Percentiles rank a stretch among this genome's conserved stretches.
Evolutionary conservation across 2,329 filamentous ascomycete species (phyloP).

Genomic region (Coleophoma crateriformis): DNA sequence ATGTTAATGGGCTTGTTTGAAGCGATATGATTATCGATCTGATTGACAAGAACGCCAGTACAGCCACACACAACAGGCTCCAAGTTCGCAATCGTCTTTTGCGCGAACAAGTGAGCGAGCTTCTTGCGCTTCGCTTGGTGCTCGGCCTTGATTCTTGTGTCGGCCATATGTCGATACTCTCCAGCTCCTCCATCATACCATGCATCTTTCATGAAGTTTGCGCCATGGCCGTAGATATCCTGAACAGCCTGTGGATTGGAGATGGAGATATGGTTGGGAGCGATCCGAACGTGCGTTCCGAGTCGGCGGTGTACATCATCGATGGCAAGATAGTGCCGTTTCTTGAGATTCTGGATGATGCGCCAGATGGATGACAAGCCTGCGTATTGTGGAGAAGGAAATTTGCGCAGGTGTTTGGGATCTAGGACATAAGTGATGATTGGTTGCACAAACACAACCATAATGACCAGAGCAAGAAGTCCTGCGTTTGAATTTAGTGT

Average conservation of each 20-base stretch:
- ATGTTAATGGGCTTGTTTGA: slow-evolving; percentile 36
- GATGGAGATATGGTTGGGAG: slow-evolving; percentile 37
- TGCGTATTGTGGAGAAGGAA: no score
- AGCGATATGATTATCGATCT: slow-evolving; percentile 36
- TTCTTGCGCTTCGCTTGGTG: slow-evolving; percentile 45
- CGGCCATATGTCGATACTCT: slow-evolving; percentile 42
- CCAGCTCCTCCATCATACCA: slow-evolving; percentile 39
- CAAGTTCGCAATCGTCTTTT: slow-evolving; percentile 46
- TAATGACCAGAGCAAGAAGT: no score
- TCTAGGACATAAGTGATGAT: no score
- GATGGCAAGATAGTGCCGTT: no score
- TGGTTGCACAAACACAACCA: no score
- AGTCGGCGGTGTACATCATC: no score
- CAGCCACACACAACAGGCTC: slow-evolving; percentile 47
- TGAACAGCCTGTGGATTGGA: slow-evolving; percentile 33
- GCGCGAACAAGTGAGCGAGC: slow-evolving; percentile 41
- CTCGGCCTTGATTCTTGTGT: slow-evolving; percentile 43
- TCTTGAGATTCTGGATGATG: no score
- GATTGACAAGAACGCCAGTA: slow-evolving; percentile 33
- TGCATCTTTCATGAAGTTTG: slow-evolving; percentile 41
- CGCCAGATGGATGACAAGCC: no score
- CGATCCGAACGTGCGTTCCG: slow-evolving; percentile 34
- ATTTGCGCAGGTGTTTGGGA: no score
- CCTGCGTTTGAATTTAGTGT: no score
- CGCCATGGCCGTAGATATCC: slow-evolving; percentile 43